Base-by-base conservation (phyloP, 257 asterid species). In the Solanum bulbocastanum region DNA sequence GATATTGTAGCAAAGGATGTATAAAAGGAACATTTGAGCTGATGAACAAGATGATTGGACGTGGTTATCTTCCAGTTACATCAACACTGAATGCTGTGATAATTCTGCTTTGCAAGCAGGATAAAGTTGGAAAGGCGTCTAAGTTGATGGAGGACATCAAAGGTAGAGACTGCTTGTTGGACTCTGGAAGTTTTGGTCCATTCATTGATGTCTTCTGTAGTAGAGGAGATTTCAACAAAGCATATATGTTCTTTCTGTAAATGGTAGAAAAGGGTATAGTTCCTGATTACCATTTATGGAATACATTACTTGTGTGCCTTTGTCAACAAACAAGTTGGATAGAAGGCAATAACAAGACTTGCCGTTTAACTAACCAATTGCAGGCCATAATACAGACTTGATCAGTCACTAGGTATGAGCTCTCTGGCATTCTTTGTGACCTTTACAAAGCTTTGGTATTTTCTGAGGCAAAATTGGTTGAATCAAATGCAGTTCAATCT, bases 61-160 rank as follows among this genome's bases (percentile, higher is more conserved):
- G 4, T 7, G 90, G 94, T 56, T 94, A 93, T 88, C 87, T 90
- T 62, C 98, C 98, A 0, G 87, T 87, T 18, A 90, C 93, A 35
- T 90, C 95, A 27, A 95, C 98, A 20, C 84, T 91, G 37, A 94
- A 93, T 83, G 91, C 86, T 86, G 74, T 97, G 40, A 86, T 96
- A 74, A 42, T 84, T 42, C 93, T 94, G 62, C 93, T 97, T 71
- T 94, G 95, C 91, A 84, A 81, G 88, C 94, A 90, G 88, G 96
- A 95, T 8, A 94, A 90, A 88, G 83, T 88, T 46, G 90, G 87
- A 62, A 87, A 73, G 52, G 99, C 98, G 2, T 10, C 86, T 74
- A 92, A 91, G 91, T 89, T 97, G 30, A 56, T 95, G 94, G 98
- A 95, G 89, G 98, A 97, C 58, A 81, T 96, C 91, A 89, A 83